Percentiles rank a stretch among this genome's conserved stretches.
Conservation (phyloP, 2,329 filamentous ascomycete species). For the Pseudovirgaria hyperparasitica region DNA sequence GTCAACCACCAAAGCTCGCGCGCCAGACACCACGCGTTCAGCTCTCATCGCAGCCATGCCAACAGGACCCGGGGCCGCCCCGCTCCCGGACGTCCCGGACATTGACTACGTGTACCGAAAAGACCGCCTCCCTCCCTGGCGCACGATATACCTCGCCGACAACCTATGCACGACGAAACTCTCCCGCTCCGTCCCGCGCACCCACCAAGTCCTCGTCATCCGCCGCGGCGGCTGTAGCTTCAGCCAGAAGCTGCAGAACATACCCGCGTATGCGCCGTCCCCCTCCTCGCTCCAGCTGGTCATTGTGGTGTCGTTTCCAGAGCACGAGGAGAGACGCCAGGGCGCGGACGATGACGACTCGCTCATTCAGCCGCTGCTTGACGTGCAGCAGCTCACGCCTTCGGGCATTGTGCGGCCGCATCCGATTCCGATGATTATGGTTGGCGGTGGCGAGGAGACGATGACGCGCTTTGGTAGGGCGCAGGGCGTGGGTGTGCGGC, state of each 20-base stretch:
- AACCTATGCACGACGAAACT: constrained; percentile 52
- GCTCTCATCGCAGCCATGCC: constrained; percentile 35
- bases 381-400: constrained; percentile 58
- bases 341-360: constrained; percentile 4
- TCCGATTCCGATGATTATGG: constrained; percentile 72
- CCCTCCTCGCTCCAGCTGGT: constrained; percentile 61
- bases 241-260: constrained; percentile 66
- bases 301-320: constrained; percentile 56
- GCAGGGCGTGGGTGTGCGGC: constrained; percentile 59
- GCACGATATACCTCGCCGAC: constrained; percentile 52
- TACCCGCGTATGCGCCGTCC: constrained; percentile 62
- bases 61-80: constrained; percentile 52
- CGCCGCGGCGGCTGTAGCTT: constrained; percentile 77
- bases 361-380: constrained; percentile 57
- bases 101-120: constrained; percentile 19
- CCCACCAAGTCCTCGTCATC: constrained; percentile 68
- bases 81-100: constrained; percentile 48
- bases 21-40: constrained; percentile 16
- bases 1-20: constrained; percentile 6
- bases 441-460: constrained; percentile 53
- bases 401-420: constrained; percentile 56
- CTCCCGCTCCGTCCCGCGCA: constrained; percentile 35
- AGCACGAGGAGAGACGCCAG: constrained; percentile 24
- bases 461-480: constrained; percentile 52
- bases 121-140: constrained; percentile 49